Percentiles rank a stretch among this genome's conserved stretches.
phyloP scores from a whole-genome alignment of 2,329 filamentous ascomycete genomes.

The Botrytis galanthina region DNA sequence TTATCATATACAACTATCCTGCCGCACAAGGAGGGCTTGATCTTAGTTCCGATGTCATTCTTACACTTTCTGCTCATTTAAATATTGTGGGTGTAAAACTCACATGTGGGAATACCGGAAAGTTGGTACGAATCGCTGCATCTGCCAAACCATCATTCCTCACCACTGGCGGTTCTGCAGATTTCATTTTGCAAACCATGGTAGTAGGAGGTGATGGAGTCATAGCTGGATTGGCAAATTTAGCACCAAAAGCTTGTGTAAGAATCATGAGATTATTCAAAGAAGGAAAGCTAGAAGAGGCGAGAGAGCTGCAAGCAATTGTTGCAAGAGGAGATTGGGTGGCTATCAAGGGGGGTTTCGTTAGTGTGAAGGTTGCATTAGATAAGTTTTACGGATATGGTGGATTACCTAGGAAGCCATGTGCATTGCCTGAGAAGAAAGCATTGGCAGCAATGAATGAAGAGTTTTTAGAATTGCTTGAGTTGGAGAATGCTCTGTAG shows the following conservation, averaged over 20 bases:
- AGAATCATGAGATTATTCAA: constrained; percentile 57
- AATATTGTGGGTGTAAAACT: constrained; percentile 43
- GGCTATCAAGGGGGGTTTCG: constrained; percentile 63
- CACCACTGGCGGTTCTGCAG: constrained; percentile 10
- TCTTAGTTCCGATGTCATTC: constrained; percentile 43
- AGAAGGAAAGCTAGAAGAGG: constrained; percentile 54
- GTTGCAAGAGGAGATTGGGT: constrained; percentile 65
- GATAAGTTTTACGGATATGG: constrained; percentile 61
- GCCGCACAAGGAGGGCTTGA: constrained; percentile 45
- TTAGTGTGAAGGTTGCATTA: constrained; percentile 62
- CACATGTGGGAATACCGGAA: constrained; percentile 43
- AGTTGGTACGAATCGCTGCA: constrained; percentile 44
- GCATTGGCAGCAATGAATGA: neutral
- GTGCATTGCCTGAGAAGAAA: constrained; percentile 22
- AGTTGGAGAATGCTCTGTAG: neutral
- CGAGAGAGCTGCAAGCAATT: constrained; percentile 57
- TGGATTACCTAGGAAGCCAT: constrained; percentile 55
- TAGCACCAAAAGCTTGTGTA: constrained; percentile 48
- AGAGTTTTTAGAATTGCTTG: constrained; percentile 6
- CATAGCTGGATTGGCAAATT: constrained; percentile 16
- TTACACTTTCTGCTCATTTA: constrained; percentile 36
- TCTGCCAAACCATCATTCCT: constrained; percentile 7
- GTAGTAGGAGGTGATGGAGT: constrained; percentile 16
- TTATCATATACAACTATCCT: constrained; percentile 50
- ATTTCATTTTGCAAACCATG: constrained; percentile 13